These are phyloP conservation scores for Berberis thunbergii DNA, from an alignment of 164 flowering plant species.

Conservation along the genomic window DNA sequence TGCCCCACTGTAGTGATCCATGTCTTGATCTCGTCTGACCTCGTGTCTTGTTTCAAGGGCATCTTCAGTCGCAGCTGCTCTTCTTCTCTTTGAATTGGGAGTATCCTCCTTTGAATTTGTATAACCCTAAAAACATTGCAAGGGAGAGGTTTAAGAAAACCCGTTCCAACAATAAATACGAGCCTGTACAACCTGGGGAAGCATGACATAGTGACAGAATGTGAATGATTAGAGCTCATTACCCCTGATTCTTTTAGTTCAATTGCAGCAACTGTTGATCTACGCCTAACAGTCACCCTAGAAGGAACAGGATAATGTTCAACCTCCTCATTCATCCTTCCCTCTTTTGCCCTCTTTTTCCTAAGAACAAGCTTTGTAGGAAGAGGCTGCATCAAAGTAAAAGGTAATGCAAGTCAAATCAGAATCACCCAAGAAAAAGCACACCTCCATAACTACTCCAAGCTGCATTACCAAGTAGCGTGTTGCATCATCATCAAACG, in stretches of 20 bases:
- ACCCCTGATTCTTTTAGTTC: constrained; percentile 58
- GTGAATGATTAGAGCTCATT: constrained; percentile 6
- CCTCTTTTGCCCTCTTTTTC: constrained; percentile 83
- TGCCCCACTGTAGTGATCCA: constrained; percentile 58
- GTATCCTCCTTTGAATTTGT: constrained; percentile 30
- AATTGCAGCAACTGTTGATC: constrained; percentile 38
- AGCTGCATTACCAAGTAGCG: constrained; percentile 57
- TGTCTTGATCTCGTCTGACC: constrained; percentile 22
- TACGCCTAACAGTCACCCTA: constrained; percentile 60
- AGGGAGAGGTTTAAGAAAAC: neutral
- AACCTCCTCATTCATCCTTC: constrained; percentile 59
- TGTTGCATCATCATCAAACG: constrained; percentile 72
- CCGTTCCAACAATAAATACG: neutral
- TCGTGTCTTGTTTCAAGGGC: constrained; percentile 23
- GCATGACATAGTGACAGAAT: neutral
- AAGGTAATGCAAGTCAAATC: constrained; percentile 3
- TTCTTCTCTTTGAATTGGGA: constrained; percentile 26
- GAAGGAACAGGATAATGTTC: constrained; percentile 85
- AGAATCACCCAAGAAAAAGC: neutral
- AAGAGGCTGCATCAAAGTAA: constrained; percentile 65
- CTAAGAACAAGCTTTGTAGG: constrained; percentile 72
- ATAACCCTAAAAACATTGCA: constrained; percentile 33
- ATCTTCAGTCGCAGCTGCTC: constrained; percentile 33
- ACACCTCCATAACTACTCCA: neutral
- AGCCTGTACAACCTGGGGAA: neutral